These are phyloP conservation scores for Auxenochlorella protothecoides DNA, from an alignment of 139 green algal genomes.

Conservation along the genomic window DNA sequence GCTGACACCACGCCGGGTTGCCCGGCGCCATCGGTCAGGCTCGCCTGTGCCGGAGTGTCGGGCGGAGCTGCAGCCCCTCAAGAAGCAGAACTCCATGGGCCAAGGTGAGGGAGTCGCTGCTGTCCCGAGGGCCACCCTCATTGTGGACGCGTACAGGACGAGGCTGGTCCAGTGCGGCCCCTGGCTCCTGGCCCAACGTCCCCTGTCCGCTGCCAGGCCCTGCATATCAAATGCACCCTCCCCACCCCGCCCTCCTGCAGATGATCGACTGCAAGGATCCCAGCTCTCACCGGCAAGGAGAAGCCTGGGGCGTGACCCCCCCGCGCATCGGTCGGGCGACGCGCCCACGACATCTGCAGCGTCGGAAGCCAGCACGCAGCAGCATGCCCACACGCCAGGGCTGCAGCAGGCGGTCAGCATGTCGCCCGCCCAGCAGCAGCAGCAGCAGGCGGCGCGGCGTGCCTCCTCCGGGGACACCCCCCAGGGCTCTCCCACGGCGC, in stretches of 20 bases:
- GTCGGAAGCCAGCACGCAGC: neutral
- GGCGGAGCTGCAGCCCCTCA: constrained; percentile 7
- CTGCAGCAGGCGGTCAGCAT: neutral
- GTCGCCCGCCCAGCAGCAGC: neutral
- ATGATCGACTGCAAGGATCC: constrained; percentile 2
- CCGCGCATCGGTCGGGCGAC: no score
- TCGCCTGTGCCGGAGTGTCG: constrained; percentile 8
- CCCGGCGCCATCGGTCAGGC: constrained; percentile 12
- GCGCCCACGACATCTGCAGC: no score
- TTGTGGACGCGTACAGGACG: no score
- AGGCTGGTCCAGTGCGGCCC: no score
- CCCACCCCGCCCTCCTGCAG: neutral
- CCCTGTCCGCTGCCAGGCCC: neutral
- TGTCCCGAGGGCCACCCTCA: neutral
- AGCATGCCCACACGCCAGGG: neutral
- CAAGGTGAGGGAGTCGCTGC: neutral
- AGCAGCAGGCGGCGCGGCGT: neutral
- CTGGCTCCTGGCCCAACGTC: neutral
- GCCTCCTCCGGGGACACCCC: neutral
- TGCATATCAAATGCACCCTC: neutral
- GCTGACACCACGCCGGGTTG: constrained; percentile 7
- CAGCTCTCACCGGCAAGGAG: no score
- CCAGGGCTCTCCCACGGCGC: neutral
- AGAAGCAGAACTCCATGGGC: constrained; percentile 21
- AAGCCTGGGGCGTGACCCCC: no score